These are phyloP conservation scores for Westerdykella sp. DNA, from an alignment of 2,329 filamentous ascomycete species.

Conservation along the genomic window DNA sequence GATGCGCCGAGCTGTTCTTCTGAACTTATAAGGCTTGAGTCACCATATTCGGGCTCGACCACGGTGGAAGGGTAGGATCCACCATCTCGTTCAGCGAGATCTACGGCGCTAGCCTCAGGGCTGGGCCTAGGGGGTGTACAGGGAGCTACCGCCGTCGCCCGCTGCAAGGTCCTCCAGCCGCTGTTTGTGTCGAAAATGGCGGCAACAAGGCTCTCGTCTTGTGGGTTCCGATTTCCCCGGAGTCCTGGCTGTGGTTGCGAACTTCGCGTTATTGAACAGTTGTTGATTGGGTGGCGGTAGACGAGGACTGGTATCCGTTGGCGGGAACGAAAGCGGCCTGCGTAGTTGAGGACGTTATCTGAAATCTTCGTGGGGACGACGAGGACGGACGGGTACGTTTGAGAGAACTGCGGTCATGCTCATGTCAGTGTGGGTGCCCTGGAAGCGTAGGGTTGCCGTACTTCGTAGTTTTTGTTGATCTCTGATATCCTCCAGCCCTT, in stretches of 20 bases:
- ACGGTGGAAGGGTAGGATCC: conserved; percentile 13
- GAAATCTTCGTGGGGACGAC: conserved; percentile 84
- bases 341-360: conserved; percentile 95
- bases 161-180: conserved; percentile 28
- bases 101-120: conserved; percentile 30
- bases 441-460: conserved; percentile 22
- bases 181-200: conserved; percentile 75
- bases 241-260: conserved; percentile 88
- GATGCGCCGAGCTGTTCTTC: conserved; percentile 27
- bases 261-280: conserved; percentile 91
- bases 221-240: conserved; percentile 80
- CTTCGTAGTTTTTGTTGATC: conserved; percentile 80
- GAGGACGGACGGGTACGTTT: conserved; percentile 82
- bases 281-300: conserved; percentile 94
- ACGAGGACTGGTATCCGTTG: conserved; percentile 82
- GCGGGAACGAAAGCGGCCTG: conserved; percentile 79
- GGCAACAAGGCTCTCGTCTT: conserved; percentile 88
- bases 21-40: conserved; percentile 3
- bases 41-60: conserved; percentile 18
- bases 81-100: conserved; percentile 17
- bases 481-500: conserved; percentile 82
- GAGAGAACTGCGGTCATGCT: conserved; percentile 45
- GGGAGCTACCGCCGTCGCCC: conserved; percentile 7
- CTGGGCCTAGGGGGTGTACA: conserved; percentile 16
- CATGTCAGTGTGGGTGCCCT: conserved; percentile 5